These are phyloP conservation scores for Tephrocybe sp. DNA, from an alignment of 768 basidiomycete species.

Conservation along the genomic window DNA sequence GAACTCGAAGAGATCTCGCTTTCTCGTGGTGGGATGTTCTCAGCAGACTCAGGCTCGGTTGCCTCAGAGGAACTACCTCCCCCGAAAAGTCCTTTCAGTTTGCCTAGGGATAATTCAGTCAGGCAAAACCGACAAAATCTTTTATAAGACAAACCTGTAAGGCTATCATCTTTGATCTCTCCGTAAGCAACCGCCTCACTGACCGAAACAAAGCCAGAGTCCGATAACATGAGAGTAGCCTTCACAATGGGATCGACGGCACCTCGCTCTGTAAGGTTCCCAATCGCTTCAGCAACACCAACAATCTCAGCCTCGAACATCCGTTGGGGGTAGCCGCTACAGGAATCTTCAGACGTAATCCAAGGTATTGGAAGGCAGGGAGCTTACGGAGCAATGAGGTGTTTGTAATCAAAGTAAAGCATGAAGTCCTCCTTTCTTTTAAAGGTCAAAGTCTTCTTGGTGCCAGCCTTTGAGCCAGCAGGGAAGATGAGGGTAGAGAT, in stretches of 20 bases:
- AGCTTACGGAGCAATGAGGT: conserved; percentile 56
- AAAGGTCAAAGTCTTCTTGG: conserved; percentile 84
- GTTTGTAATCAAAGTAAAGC: conserved; percentile 77
- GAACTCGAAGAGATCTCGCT: conserved; percentile 29
- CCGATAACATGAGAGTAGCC: conserved; percentile 77
- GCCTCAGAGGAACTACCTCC: conserved; percentile 44
- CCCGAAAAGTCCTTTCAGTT: conserved; percentile 87
- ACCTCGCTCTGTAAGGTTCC: conserved; percentile 80
- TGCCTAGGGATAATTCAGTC: conserved; percentile 43
- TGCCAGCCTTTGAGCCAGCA: conserved; percentile 68
- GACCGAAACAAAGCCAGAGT: conserved; percentile 83
- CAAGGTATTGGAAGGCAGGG: neutral
- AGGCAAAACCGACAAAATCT: too few relatives aligned
- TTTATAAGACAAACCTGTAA: conserved; percentile 60
- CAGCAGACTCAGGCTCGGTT: conserved; percentile 33
- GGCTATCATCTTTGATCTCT: conserved; percentile 77
- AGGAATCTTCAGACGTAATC: conserved; percentile 3
- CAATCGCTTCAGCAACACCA: conserved; percentile 73
- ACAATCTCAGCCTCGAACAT: conserved; percentile 71
- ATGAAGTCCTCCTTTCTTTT: conserved; percentile 83
- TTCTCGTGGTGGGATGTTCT: conserved; percentile 42
- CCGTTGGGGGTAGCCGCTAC: conserved; percentile 68
- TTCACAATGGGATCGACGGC: conserved; percentile 84
- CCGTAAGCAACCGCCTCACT: conserved; percentile 77
- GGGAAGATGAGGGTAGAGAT: conserved; percentile 81